Base-by-base conservation (phyloP, 331 rosid species). In the Dryas integrifolia region DNA sequence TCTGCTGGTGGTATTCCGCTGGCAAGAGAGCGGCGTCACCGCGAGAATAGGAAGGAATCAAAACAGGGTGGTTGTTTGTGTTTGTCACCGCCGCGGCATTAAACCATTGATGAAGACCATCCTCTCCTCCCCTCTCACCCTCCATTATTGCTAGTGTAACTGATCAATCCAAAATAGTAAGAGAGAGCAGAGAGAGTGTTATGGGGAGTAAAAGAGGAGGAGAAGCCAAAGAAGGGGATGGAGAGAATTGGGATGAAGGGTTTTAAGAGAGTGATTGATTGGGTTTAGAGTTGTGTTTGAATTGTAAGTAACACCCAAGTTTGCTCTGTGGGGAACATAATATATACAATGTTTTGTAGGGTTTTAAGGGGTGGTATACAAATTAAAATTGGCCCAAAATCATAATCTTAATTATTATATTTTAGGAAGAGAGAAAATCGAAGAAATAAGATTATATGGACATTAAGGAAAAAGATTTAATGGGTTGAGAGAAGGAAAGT, bases 121-220 rank as follows among this genome's bases (percentile, higher is more conserved):
- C 44, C 45, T 35, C 65, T 60, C 14, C 55, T n/a, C 65, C 65
- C 30, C 12, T 7, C 65, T 14, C 3, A 9, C 43, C 38, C 46
- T 60, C 65, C 65, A 60, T 60, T 35, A 60, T 60, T 39, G 10
- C 1, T 53, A 53, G 6, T 60, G 65, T 35, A 60, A 60, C 65
- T 18, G 45, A 59, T 59, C 65, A 59, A 59, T 24, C 6, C 6
- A 35, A n/a, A 58, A 58, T 24, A 58, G 6, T 16, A 7, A 21
- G 11, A 26, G 41, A 58, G 12, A 58, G 26, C 1, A 24, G 2
- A 58, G 41, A 24, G n/a, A 26, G 63, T 30, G 35, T 30, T 30
- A 30, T 30, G 35, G 35, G 35, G 35, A 30, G 35, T 30, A 30
- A 30, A 30, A 30, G 35, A 30, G 35, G 35, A 30, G 35, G 35